phyloP scores from a whole-genome alignment of 2,329 filamentous ascomycete species.

The Allantophomopsis cytisporea region DNA sequence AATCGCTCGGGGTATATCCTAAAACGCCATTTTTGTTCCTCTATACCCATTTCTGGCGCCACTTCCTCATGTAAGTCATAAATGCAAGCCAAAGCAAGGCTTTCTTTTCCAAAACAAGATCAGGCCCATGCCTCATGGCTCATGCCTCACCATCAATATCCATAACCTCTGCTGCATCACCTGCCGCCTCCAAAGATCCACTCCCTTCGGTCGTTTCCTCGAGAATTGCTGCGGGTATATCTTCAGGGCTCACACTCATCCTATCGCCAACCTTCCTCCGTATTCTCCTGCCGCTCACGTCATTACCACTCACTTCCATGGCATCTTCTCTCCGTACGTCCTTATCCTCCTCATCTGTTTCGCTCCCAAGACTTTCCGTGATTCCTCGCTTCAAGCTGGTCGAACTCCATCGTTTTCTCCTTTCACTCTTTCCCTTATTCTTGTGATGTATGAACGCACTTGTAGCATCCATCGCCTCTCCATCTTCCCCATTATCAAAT shows the following conservation, averaged over 20 bases:
- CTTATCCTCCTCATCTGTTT: slow-evolving; percentile 19
- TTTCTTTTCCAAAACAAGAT: no score
- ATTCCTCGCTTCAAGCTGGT: slow-evolving; percentile 16
- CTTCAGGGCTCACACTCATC: slow-evolving; percentile 18
- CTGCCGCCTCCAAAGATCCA: no score
- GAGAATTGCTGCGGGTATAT: slow-evolving; percentile 17
- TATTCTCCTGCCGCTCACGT: slow-evolving; percentile 12
- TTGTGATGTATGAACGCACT: slow-evolving; percentile 13
- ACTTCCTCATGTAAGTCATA: no score
- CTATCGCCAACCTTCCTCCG: slow-evolving; percentile 16
- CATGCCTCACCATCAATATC: no score
- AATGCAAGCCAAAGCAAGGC: no score
- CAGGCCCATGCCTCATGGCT: no score
- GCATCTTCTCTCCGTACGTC: slow-evolving; percentile 13
- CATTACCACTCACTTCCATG: slow-evolving; percentile 15
- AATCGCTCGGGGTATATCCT: no score
- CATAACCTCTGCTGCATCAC: no score
- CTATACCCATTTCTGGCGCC: no score
- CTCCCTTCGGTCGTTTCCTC: slow-evolving; percentile 5
- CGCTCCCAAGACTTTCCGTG: slow-evolving; percentile 18
- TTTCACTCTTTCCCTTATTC: background rate
- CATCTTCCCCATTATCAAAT: slow-evolving; percentile 5
- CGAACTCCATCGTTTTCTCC: slow-evolving; percentile 10
- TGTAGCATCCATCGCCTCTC: slow-evolving; percentile 11
- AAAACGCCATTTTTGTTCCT: no score